phyloP scores from a whole-genome alignment of 805 yeast genomes.

The Saccharomycopsis fibuligera region DNA sequence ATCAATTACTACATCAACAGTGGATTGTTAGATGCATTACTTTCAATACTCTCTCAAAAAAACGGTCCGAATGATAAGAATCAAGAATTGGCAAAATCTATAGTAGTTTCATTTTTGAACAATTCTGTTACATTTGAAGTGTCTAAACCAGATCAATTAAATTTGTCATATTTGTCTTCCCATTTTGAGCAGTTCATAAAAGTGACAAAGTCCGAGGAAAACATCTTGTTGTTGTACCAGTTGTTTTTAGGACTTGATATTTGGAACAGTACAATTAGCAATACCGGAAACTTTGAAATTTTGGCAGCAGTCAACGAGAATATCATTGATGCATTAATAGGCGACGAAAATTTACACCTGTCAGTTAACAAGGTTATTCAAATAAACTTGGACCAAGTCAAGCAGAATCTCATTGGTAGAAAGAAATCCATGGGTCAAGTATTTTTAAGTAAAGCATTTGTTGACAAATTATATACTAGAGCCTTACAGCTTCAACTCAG shows the following conservation, averaged over 20 bases:
- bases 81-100: neutral
- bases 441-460: too few relatives aligned
- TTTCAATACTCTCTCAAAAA: neutral
- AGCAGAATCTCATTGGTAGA: too few relatives aligned
- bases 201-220: neutral
- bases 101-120: conserved; percentile 5
- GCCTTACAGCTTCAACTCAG: too few relatives aligned
- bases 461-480: too few relatives aligned
- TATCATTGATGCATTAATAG: neutral
- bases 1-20: conserved; percentile 5
- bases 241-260: neutral
- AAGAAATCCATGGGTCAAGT: too few relatives aligned
- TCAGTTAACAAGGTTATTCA: neutral
- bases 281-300: neutral
- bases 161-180: neutral
- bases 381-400: neutral
- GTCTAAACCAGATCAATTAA: neutral
- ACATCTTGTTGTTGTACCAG: neutral
- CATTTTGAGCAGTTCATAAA: conserved; percentile 4
- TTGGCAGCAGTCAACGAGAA: neutral
- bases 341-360: neutral
- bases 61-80: neutral
- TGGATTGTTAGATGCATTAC: conserved; percentile 4
- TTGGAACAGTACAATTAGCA: too few relatives aligned
- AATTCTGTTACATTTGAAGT: conserved; percentile 13